These are phyloP conservation scores for Aureobasidium namibiae DNA, from an alignment of 2,329 filamentous ascomycete genomes.

Conservation along the genomic window DNA sequence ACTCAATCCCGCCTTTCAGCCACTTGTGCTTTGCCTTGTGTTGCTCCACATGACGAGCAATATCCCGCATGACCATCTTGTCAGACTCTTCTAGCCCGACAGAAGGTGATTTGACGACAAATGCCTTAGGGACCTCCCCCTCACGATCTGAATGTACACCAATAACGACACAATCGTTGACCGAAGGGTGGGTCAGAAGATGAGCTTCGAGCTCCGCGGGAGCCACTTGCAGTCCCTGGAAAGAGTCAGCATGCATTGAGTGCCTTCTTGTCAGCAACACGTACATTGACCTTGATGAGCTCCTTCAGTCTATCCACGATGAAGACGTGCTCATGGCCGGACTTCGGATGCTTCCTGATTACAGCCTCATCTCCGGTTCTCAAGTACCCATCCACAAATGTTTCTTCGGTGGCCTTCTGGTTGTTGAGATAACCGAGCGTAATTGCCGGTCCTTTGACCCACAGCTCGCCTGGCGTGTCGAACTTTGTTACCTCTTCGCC, in stretches of 20 bases:
- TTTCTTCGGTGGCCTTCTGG: constrained; percentile 68
- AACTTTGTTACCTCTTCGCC: constrained; percentile 62
- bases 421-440: constrained; percentile 83
- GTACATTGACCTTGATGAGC: constrained; percentile 68
- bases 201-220: constrained; percentile 77
- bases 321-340: constrained; percentile 70
- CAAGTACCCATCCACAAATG: constrained; percentile 57
- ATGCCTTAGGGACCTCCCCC: constrained; percentile 57
- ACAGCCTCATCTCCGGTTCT: constrained; percentile 79
- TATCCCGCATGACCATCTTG: constrained; percentile 40
- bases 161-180: constrained; percentile 75
- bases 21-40: constrained; percentile 56
- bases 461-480: constrained; percentile 70
- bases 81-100: constrained; percentile 47
- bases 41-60: constrained; percentile 51
- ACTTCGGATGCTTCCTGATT: constrained; percentile 49
- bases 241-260: background rate
- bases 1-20: constrained; percentile 53
- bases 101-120: constrained; percentile 50
- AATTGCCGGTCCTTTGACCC: constrained; percentile 68
- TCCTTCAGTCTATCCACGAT: constrained; percentile 78
- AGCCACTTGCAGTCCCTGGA: constrained; percentile 63
- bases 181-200: constrained; percentile 62
- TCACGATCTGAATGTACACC: constrained; percentile 57
- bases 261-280: constrained; percentile 9